Evolutionary conservation across 306 rosid species (phyloP), one percentile per base, ranked within the genome.

Genomic region (Acmispon strigosus): DNA sequence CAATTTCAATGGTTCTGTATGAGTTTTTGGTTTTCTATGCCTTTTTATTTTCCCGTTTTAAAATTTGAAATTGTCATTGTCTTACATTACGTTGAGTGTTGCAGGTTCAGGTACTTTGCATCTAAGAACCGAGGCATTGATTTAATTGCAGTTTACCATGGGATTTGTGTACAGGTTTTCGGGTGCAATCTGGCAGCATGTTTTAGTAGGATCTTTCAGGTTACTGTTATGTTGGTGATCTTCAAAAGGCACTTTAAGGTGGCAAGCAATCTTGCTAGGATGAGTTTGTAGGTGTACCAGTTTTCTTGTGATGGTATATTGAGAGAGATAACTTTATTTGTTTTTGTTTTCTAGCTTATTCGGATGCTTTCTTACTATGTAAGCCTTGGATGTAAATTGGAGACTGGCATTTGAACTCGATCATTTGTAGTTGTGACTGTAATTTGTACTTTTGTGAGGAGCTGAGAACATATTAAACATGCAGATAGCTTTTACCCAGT

Each of bases 71-170:
- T 5, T 5, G 76, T 49, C 52, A 19, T 6, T 78, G 47, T 78
- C 86, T 84, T 86, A 86, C 86, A 5, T 76, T 32, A 32, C 7
- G 64, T 73, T 60, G 58, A 84, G 86, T 81, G 79, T 79, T 84
- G 86, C 88, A 84, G 91, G 88, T 84, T 82, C 86, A 84, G 86
- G 88, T 76, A 56, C 81, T 84, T 75, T 75, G 82, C 80, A 72
- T 80, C 84, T 78, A 58, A 10, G 80, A 80, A 76, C 36, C 59
- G 49, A 66, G 41, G 45, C 75, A 74, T 13, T 72, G 76, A 72
- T 76, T 76, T 83, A 64, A 69, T 64, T 73, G 79, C 83, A 70
- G 76, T 77, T 86, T 86, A 79, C 85, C 73, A 52, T 81, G 83
- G 51, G 64, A 84, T 82, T 83, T 86, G 69, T 84, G 72, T 81